Base-by-base conservation (phyloP, 2,329 filamentous ascomycete species). In the Fusarium virguliforme region DNA sequence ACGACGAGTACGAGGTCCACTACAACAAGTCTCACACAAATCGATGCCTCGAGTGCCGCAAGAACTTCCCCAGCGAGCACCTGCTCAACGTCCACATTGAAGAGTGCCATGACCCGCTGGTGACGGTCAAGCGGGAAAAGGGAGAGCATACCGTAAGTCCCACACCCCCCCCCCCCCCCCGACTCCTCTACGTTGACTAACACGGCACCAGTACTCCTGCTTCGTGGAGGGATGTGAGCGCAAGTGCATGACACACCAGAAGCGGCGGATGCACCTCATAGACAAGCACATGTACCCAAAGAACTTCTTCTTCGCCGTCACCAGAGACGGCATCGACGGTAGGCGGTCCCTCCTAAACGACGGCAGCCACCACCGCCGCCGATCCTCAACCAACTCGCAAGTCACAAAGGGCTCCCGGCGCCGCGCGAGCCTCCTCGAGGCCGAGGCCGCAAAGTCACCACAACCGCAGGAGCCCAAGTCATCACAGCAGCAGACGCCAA, bases 271-370 rank as follows among this genome's bases (percentile, higher is more conserved):
- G 79, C 95, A 99, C 84, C 86, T 97, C 72, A 94, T 97, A 73
- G 95, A 97, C 84, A 98, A 97, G 83, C 96, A 99, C 81, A 88
- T 91, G 82, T 99, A 96, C 78, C 95, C 95, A 10, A 90, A 89
- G 78, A 92, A 93, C 75, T 97, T 94, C 82, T 95, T 97, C 81
- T 97, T 97, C 76, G 89, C 90, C 55, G 89, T 98, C 58, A 92
- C 97, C 3, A 93, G 94, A 72, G 90, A 94, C 68, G 96, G 96
- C n/a, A 93, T 98, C 67, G 95, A 98, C 76, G 91, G 91, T 53
- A 89, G 93, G 57, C 90, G 86, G 46, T 97, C 94, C 18, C 89
- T 99, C 81, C 84, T 98, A 12, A 85, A 89, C 54, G 87, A 91
- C n/a, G 80, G 82, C 10, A 81, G 83, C 6, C 84, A 86, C 71